Base-by-base conservation (phyloP, 257 asterid genomes). In the Misopates orontium region DNA sequence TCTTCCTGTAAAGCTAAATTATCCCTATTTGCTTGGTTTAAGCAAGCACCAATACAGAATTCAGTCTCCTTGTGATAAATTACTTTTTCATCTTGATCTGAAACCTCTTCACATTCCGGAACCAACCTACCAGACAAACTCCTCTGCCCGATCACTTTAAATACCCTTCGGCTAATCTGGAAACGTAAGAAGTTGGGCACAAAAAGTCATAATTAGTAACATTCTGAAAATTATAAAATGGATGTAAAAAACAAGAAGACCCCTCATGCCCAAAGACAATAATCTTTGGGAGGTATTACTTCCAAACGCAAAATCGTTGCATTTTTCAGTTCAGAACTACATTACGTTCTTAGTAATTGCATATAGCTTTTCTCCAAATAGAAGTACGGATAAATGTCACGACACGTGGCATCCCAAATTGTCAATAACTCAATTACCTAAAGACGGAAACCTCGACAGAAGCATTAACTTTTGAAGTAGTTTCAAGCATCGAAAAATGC, bases 91-190 rank as follows among this genome's bases (percentile, higher is more conserved):
- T 66, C 83, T 56, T 71, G 69, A 23, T 52, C 68, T 41, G 77
- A 53, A 28, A 62, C 62, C 52, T 75, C 79, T 23, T n/a, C 50
- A 62, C 73, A 73, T 54, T 54, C 77, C 48, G 95, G 65, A 71
- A 69, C 77, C 70, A 70, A 71, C 51, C 55, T 53, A 67, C 77
- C 88, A 49, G 42, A 36, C 42, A 36, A 36, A 10, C 42, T 36
- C 42, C 8, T 8, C 42, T 40, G 69, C 70, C 89, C 82, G 82
- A 94, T 81, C 78, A 67, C 77, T 69, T 82, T 93, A 66, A 94
- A 87, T 52, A 82, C 97, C 78, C 95, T 84, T 73, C 80, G 88
- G 76, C 98, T 83, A 50, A 94, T 88, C 99, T 94, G 89, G 60
- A 59, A 44, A 59, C 22, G 66, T 19, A 14, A 21, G 16, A 71